phyloP scores from a whole-genome alignment of 2,329 filamentous ascomycete genomes.

The Beauveria medogensis region DNA sequence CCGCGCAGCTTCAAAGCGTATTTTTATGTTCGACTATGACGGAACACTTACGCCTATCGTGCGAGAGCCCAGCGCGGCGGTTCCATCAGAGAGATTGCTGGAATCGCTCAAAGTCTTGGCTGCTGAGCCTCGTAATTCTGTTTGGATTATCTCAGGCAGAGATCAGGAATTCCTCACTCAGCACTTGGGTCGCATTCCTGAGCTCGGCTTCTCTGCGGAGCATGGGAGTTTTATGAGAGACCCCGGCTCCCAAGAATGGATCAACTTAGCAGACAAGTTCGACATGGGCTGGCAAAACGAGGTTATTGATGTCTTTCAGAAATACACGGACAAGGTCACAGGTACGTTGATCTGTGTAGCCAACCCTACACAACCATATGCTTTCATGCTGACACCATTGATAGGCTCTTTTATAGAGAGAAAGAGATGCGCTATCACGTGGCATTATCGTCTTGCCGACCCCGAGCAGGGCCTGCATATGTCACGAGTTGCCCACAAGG shows the following conservation, averaged over 20 bases:
- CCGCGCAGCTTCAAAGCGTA: slow-evolving; percentile 62
- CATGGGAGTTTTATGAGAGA: slow-evolving; percentile 92
- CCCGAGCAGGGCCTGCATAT: slow-evolving; percentile 76
- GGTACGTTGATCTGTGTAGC: slow-evolving; percentile 41
- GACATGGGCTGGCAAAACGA: slow-evolving; percentile 92
- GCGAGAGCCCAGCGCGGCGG: slow-evolving; percentile 77
- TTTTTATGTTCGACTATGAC: slow-evolving; percentile 99
- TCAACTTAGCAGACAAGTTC: slow-evolving; percentile 76
- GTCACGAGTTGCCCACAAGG: slow-evolving; percentile 71
- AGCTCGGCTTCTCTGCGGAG: slow-evolving; percentile 90
- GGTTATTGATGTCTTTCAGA: slow-evolving; percentile 75
- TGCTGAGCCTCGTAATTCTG: slow-evolving; percentile 70
- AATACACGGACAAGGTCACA: slow-evolving; percentile 78
- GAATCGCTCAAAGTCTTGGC: slow-evolving; percentile 72
- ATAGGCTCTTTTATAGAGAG: slow-evolving; percentile 83
- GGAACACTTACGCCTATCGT: slow-evolving; percentile 95
- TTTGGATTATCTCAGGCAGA: slow-evolving; percentile 98
- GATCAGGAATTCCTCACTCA: slow-evolving; percentile 87
- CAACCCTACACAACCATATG: neutral
- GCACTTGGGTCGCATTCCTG: slow-evolving; percentile 83
- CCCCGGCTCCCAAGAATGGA: slow-evolving; percentile 70
- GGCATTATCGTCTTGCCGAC: slow-evolving; percentile 92
- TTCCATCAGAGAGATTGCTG: slow-evolving; percentile 78
- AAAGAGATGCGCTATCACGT: slow-evolving; percentile 89
- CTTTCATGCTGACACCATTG: neutral